phyloP scores from a whole-genome alignment of 1,284 basidiomycete species.

The Tremellales sp. region DNA sequence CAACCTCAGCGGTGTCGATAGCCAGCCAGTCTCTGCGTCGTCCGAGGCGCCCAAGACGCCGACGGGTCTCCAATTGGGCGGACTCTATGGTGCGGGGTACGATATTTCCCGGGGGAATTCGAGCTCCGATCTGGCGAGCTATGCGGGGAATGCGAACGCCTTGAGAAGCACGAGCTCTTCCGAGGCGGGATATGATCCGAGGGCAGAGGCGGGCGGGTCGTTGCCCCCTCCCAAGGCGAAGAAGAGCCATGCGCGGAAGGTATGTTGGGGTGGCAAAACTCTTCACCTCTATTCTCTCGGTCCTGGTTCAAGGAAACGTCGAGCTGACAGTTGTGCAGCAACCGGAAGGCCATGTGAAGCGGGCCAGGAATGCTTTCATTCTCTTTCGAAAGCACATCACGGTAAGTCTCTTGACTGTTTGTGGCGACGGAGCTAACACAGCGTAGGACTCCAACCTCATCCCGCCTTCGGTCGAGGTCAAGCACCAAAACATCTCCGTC shows the following conservation, averaged over 20 bases:
- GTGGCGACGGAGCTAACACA: slow-evolving; percentile 6
- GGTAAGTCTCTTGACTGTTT: no score
- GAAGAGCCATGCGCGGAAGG: slow-evolving; percentile 40
- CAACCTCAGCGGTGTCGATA: no score
- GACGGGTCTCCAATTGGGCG: slow-evolving; percentile 5
- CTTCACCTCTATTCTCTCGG: background rate
- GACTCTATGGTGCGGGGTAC: slow-evolving; percentile 4
- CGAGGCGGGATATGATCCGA: background rate
- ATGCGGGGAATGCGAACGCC: background rate
- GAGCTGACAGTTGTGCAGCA: slow-evolving; percentile 20
- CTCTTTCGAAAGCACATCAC: slow-evolving; percentile 47
- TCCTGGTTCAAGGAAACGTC: background rate
- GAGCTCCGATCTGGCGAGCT: slow-evolving; percentile 4
- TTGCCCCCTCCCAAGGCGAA: slow-evolving; percentile 29
- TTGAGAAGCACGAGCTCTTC: background rate
- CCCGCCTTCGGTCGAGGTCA: slow-evolving; percentile 42
- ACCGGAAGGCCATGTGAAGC: slow-evolving; percentile 38
- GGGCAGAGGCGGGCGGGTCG: slow-evolving; percentile 3
- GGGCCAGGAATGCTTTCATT: slow-evolving; percentile 43
- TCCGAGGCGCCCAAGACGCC: no score
- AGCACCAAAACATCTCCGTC: slow-evolving; percentile 47
- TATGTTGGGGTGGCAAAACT: slow-evolving; percentile 6
- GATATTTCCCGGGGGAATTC: slow-evolving; percentile 7
- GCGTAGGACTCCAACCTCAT: slow-evolving; percentile 45
- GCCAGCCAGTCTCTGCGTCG: no score